These are phyloP conservation scores for Hypomyces rosellus DNA, from an alignment of 2,329 filamentous ascomycete species.

Conservation along the genomic window DNA sequence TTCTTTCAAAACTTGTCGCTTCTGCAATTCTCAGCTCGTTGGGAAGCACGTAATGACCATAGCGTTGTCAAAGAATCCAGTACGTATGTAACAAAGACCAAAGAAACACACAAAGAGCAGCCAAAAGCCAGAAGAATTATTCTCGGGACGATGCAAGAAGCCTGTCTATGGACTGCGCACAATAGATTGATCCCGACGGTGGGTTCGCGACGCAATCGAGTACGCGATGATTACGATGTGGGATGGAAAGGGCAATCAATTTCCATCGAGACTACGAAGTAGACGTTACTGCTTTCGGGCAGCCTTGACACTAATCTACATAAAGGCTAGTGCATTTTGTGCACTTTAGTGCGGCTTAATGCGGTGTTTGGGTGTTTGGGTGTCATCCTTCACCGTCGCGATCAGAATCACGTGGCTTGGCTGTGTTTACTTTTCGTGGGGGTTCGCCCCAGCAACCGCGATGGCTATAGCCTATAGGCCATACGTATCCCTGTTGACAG, in stretches of 20 bases:
- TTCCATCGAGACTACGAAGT: constrained; percentile 2
- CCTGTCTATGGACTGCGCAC: not conserved
- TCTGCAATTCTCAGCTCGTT: too few species aligned
- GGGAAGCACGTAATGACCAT: too few species aligned
- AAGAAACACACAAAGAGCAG: too few species aligned
- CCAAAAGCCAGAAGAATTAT: not conserved
- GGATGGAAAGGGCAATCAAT: constrained; percentile 10
- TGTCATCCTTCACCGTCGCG: constrained; percentile 2
- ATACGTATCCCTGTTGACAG: constrained; percentile 17
- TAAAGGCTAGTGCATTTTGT: not conserved
- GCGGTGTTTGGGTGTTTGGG: too few species aligned
- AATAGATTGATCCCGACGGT: not conserved
- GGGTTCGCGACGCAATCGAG: not conserved
- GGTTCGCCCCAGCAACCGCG: constrained; percentile 23
- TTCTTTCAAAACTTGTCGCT: too few species aligned
- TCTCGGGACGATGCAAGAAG: too few species aligned
- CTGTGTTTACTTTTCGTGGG: constrained; percentile 13
- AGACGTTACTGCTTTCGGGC: not conserved
- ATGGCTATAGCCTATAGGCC: constrained; percentile 10
- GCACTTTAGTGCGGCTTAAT: too few species aligned
- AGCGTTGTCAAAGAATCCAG: too few species aligned
- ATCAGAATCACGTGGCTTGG: constrained; percentile 4
- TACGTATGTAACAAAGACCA: too few species aligned
- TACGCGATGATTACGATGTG: constrained; percentile 9
- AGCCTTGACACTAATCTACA: not conserved